Evolutionary conservation across 228 moss, liverwort and hornwort genomes (phyloP).

Genomic region (Sphagnum magellanicum): DNA sequence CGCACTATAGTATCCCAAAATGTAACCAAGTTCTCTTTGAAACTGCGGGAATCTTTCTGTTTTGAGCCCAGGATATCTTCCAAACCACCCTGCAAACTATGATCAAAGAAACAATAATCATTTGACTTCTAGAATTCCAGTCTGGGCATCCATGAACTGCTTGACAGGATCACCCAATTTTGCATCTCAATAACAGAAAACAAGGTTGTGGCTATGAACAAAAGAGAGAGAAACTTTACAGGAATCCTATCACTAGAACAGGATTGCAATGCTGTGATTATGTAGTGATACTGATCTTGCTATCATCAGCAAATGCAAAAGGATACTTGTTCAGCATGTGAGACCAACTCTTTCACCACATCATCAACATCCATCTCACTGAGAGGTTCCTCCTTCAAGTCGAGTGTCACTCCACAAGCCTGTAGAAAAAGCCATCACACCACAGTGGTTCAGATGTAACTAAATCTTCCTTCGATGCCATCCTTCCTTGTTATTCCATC

Average conservation of each 20-base stretch:
- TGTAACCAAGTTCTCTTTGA: constrained; percentile 72
- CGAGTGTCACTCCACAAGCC: constrained; percentile 84
- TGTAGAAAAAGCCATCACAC: constrained; percentile 12
- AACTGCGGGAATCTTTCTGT: constrained; percentile 73
- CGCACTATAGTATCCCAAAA: constrained; percentile 88
- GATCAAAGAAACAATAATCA: constrained; percentile 24
- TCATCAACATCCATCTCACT: constrained; percentile 92
- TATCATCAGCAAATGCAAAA: not conserved
- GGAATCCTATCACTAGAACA: too few relatives aligned
- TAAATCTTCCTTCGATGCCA: too few relatives aligned
- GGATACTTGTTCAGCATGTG: constrained; percentile 92
- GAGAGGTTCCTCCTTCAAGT: constrained; percentile 54
- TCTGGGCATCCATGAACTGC: not conserved
- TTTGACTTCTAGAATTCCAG: not conserved
- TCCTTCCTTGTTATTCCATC: too few relatives aligned
- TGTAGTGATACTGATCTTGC: too few relatives aligned
- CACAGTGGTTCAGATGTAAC: too few relatives aligned
- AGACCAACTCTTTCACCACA: constrained; percentile 83
- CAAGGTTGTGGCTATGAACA: not conserved
- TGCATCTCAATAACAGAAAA: not conserved
- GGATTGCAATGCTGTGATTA: too few relatives aligned
- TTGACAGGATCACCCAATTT: not conserved
- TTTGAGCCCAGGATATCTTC: constrained; percentile 85
- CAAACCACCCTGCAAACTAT: constrained; percentile 48
- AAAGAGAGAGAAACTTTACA: too few relatives aligned